Evolutionary conservation across 108 stramenopile genomes (phyloP).

Genomic region (Nannochloropsis oceanica): DNA sequence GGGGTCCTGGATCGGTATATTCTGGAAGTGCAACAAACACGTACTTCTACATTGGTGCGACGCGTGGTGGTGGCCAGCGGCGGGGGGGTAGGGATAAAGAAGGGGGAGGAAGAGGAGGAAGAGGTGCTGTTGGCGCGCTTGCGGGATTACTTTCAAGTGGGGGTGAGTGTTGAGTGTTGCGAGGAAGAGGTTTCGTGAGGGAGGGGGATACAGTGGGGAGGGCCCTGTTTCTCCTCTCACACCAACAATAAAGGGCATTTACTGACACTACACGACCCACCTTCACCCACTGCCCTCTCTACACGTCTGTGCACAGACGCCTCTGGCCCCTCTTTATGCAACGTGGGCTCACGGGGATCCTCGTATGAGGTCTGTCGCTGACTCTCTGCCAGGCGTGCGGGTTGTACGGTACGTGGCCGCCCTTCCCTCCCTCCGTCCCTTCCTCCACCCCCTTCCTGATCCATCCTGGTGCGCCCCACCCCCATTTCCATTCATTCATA

Average conservation of each 20-base stretch:
- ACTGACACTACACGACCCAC: not conserved
- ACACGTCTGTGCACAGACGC: not conserved
- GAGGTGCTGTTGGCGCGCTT: not conserved
- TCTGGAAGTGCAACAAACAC: not conserved
- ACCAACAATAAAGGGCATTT: not conserved
- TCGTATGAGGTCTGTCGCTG: conserved; percentile 14
- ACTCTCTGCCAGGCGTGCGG: conserved; percentile 11
- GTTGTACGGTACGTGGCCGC: conserved; percentile 2
- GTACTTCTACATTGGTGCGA: not conserved
- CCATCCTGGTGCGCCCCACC: not conserved
- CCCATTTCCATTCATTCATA: not conserved
- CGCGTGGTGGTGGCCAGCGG: not conserved
- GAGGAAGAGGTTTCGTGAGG: no score
- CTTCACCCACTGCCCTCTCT: not conserved
- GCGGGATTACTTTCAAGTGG: not conserved
- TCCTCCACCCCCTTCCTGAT: not conserved
- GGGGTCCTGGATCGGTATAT: not conserved
- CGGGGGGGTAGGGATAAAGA: not conserved
- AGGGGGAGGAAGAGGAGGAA: not conserved
- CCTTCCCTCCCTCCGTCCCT: not conserved
- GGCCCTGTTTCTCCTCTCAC: no score
- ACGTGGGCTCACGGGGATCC: conserved; percentile 9
- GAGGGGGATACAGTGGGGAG: not conserved
- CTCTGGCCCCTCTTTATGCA: conserved; percentile 6
- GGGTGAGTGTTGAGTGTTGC: not conserved